Conservation (phyloP, 2,329 filamentous ascomycete species). For the Cordyceps pruinosa region DNA sequence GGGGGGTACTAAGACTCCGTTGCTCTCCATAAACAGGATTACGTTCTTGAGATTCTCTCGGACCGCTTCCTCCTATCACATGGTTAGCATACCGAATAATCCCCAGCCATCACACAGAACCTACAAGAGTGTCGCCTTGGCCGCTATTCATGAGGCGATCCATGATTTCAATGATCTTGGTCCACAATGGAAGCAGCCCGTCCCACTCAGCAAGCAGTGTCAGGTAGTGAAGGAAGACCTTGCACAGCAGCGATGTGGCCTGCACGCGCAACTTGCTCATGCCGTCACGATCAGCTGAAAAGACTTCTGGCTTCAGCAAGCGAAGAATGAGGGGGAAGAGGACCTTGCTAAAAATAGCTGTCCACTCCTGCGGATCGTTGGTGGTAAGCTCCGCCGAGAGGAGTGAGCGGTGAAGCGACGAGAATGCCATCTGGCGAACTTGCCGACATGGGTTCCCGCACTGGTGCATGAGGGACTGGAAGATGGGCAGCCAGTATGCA, state of each 20-base stretch:
- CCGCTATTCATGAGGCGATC: constrained; percentile 94
- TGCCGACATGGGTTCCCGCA: constrained; percentile 93
- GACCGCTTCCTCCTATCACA: constrained; percentile 78
- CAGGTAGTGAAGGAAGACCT: constrained; percentile 91
- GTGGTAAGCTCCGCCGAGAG: constrained; percentile 78
- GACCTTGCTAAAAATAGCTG: constrained; percentile 87
- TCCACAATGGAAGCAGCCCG: constrained; percentile 85
- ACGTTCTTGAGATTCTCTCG: constrained; percentile 96
- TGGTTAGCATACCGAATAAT: constrained; percentile 13
- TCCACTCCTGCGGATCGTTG: constrained; percentile 86
- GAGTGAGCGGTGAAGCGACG: constrained; percentile 76
- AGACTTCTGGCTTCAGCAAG: constrained; percentile 89
- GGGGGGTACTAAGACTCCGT: constrained; percentile 73
- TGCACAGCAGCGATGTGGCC: constrained; percentile 83
- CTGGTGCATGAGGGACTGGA: constrained; percentile 79
- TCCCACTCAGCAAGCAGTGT: constrained; percentile 78
- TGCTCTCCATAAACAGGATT: constrained; percentile 87
- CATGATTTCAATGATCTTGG: constrained; percentile 87
- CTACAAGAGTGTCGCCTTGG: constrained; percentile 79
- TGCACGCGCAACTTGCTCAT: constrained; percentile 96
- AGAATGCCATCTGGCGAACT: constrained; percentile 82
- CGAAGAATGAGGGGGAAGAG: constrained; percentile 84
- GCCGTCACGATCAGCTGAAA: constrained; percentile 79
- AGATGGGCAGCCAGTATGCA: constrained; percentile 94
- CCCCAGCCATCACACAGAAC: constrained; percentile 26